Conservation (phyloP, 495 filamentous ascomycete species). For the Trichoderma gamsii region DNA sequence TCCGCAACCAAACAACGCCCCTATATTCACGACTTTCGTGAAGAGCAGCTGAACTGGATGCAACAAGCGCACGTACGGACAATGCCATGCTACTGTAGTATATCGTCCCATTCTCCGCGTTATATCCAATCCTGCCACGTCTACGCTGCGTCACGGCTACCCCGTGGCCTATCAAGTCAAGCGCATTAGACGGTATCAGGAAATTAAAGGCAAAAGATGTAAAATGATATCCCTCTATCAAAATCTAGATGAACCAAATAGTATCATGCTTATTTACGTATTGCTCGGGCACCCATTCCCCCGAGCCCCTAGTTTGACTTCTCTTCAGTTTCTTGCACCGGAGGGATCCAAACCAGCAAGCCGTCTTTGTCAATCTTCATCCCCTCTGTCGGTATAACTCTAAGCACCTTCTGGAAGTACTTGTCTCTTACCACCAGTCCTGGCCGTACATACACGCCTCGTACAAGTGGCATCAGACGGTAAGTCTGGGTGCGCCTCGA, state of each 20-base stretch:
- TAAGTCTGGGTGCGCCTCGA: constrained; percentile 66
- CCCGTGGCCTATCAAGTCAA: too few relatives aligned
- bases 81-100: too few relatives aligned
- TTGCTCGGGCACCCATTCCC: background rate
- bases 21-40: too few relatives aligned
- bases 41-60: too few relatives aligned
- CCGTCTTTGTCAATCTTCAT: constrained; percentile 71
- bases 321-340: constrained; percentile 29
- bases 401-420: constrained; percentile 82
- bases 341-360: constrained; percentile 58
- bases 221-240: background rate
- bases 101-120: too few relatives aligned
- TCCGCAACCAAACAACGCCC: too few relatives aligned
- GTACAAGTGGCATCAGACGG: constrained; percentile 53
- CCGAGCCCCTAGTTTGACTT: too few relatives aligned
- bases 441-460: constrained; percentile 63
- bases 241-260: background rate
- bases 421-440: constrained; percentile 73
- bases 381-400: constrained; percentile 64
- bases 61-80: too few relatives aligned
- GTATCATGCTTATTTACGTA: background rate
- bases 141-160: too few relatives aligned
- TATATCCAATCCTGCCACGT: too few relatives aligned
- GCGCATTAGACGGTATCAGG: background rate
- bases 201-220: background rate